Evolutionary conservation across 139 green algal species (phyloP), one percentile per base, ranked within the genome.

Genomic region (Pedinophyceae sp.): DNA sequence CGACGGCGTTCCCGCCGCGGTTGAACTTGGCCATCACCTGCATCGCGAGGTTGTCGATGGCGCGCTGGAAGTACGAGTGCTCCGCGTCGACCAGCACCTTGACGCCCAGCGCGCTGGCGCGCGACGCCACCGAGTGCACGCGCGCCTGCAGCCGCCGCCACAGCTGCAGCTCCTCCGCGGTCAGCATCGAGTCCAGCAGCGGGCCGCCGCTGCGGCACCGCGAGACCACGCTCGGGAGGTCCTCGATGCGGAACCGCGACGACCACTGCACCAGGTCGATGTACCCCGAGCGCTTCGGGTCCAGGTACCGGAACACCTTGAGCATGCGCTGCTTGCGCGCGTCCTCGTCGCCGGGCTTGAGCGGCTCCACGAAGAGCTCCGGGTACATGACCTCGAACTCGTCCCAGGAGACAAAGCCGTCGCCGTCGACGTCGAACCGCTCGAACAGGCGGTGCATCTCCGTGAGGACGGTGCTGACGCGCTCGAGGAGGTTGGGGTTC

Each of bases 1-100:
- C 63, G n/a, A 77, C 60, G 10, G 71, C 67, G 0, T 40, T 39
- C 5, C 65, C 48, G 18, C 47, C 59, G 23, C 50, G 54, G 65
- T 95, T 95, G 75, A 82, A 75, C 26, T 57, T 27, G 18, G 65
- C 62, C 74, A 83, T 78, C 52, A 93, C 55, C 60, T 82, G 57
- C 4, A 74, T 64, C 13, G 68, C 69, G 13, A 84, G 70, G 59
- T 83, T 68, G 63, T 93, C 79, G 30, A 95, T 93, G 16, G 83
- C 83, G 23, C 79, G 80, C 68, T 94, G 83, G 58, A 90, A 86
- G 69, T 88, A 89, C 6, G 59, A 79, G 69, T 93, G 82, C 69
- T 93, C 86, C 0, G 86, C 86, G 27, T 94, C 86, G 0, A 93
- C 64, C 74, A 93, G 77, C 22, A 93, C 58, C 22, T 69, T 65